Conservation (phyloP, 2,329 filamentous ascomycete genomes). For the Penicillium sp. region DNA sequence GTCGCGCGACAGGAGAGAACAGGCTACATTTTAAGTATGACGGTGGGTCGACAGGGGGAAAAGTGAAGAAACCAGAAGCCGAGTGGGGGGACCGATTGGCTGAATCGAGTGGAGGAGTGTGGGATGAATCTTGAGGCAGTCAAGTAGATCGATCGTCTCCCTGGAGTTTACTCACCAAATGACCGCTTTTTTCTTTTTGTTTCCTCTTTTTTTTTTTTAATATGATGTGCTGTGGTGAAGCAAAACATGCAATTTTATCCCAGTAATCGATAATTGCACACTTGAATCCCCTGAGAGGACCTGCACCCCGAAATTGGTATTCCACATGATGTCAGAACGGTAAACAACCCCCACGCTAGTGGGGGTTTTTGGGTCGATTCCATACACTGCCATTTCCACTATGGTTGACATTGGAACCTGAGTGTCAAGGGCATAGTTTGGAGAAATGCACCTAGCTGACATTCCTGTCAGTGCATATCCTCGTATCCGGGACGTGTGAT, state of each 20-base stretch:
- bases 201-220: not conserved
- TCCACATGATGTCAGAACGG: constrained; percentile 13
- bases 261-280: not conserved
- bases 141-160: constrained; percentile 24
- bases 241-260: not conserved
- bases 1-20: constrained; percentile 10
- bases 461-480: not conserved
- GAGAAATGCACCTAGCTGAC: not conserved
- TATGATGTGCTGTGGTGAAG: not conserved
- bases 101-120: constrained; percentile 15
- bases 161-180: not conserved
- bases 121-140: constrained; percentile 17
- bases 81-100: constrained; percentile 22
- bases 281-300: not conserved
- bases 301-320: not conserved
- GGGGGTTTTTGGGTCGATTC: not conserved
- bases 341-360: constrained; percentile 24
- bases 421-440: not conserved
- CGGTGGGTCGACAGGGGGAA: constrained; percentile 18
- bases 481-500: not conserved
- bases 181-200: not conserved
- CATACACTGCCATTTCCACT: not conserved
- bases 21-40: constrained; percentile 25
- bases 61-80: constrained; percentile 27
- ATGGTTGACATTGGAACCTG: not conserved